Evolutionary conservation across 2,329 filamentous ascomycete genomes (phyloP), one percentile per base, ranked within the genome.

Genomic region (Tympanopsis confertula): DNA sequence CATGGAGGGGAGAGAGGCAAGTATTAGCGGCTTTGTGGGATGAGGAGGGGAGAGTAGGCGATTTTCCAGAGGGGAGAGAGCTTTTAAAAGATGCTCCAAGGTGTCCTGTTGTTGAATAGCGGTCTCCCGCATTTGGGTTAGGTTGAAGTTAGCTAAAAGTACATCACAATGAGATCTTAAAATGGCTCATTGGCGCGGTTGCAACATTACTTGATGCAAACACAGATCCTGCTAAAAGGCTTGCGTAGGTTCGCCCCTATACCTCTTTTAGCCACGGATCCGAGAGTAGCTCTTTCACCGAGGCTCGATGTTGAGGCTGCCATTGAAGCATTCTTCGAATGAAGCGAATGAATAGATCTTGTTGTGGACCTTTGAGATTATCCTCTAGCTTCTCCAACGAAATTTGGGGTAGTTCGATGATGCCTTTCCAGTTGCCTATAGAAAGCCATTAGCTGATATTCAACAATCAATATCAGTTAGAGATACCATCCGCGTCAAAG

Each of bases 1-100:
- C 54, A 1, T 58, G 55, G 54, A 48, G 44, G 13, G 53, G 55
- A 0, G 43, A 49, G 13, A 50, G 54, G 36, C 47, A 45, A 24
- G 51, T 58, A 3, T 38, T 57, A 2, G 53, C 56, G 5, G 52
- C 53, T 3, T 39, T 57, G 12, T 58, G 53, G 53, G 49, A 57
- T 24, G 44, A 49, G 12, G 41, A 45, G 10, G 44, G 38, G 5
- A 45, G 52, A 26, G 41, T 54, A 17, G 44, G 39, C 2, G 52
- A 53, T 36, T 54, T 46, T 38, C 29, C 42, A 12, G 47, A 52
- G 35, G 49, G 50, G 12, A 38, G 39, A 4, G 37, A 44, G 19
- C 33, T 47, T 26, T 35, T 46, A 35, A 41, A 24, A 33, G 36
- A 32, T 24, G 47, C 39, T 42, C 45, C 26, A 19, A 42, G 33